Evolutionary conservation across 1,139 yeast genomes (phyloP).

Genomic region (Sugiyamaella sp.): DNA sequence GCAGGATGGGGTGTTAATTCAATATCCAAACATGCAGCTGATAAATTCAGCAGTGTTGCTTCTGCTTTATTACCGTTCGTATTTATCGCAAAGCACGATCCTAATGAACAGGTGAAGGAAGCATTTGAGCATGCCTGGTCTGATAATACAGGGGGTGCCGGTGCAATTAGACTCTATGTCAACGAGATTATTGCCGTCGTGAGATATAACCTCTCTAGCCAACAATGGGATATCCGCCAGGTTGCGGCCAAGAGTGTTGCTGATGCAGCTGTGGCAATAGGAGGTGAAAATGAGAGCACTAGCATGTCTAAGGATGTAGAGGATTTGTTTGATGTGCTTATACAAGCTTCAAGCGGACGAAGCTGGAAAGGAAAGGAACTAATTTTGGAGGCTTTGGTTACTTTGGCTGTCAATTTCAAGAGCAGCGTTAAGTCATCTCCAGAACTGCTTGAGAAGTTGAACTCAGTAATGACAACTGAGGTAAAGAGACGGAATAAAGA

Average conservation of each 20-base stretch:
- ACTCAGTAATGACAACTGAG: slow-evolving; percentile 57
- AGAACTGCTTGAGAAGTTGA: slow-evolving; percentile 44
- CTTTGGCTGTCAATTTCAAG: slow-evolving; percentile 45
- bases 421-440: slow-evolving; percentile 28
- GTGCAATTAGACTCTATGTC: slow-evolving; percentile 69
- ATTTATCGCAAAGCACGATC: slow-evolving; percentile 76
- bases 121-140: slow-evolving; percentile 73
- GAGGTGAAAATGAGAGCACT: slow-evolving; percentile 41
- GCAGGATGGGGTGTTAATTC: slow-evolving; percentile 69
- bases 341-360: slow-evolving; percentile 72
- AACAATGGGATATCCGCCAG: slow-evolving; percentile 68
- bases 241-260: slow-evolving; percentile 73
- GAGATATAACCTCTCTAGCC: slow-evolving; percentile 50
- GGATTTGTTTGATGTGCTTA: slow-evolving; percentile 56
- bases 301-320: slow-evolving; percentile 25
- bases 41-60: slow-evolving; percentile 64
- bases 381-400: slow-evolving; percentile 69
- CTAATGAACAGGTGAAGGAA: slow-evolving; percentile 49
- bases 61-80: slow-evolving; percentile 75
- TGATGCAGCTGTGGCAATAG: slow-evolving; percentile 51
- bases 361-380: slow-evolving; percentile 89
- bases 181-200: slow-evolving; percentile 67
- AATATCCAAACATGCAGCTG: slow-evolving; percentile 70
- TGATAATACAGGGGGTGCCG: slow-evolving; percentile 74
- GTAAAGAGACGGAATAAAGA: slow-evolving; percentile 66